These are phyloP conservation scores for Cyberlindnera americana DNA, from an alignment of 805 yeast species.

Conservation along the genomic window DNA sequence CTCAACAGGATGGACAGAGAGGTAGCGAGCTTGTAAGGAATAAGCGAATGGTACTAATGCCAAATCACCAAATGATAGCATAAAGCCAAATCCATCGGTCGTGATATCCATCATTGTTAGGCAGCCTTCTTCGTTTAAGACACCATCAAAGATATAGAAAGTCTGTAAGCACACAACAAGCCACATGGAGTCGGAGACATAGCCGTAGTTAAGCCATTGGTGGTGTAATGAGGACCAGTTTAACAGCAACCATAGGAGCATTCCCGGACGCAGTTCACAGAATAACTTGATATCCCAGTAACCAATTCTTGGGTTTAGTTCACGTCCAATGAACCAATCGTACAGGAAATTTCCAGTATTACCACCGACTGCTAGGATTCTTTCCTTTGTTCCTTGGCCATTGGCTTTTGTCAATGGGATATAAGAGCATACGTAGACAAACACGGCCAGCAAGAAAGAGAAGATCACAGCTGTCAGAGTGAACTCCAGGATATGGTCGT, in stretches of 20 bases:
- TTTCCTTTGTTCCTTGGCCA: conserved; percentile 54
- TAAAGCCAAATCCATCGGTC: conserved; percentile 95
- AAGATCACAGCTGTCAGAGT: conserved; percentile 60
- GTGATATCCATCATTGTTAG: conserved; percentile 94
- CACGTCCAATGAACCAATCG: conserved; percentile 98
- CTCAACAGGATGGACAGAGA: conserved; percentile 58
- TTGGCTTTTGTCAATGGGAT: conserved; percentile 49
- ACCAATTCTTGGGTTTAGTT: conserved; percentile 87
- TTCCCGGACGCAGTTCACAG: conserved; percentile 93
- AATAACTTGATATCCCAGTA: conserved; percentile 84
- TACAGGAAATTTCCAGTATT: conserved; percentile 71
- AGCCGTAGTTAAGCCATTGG: conserved; percentile 61
- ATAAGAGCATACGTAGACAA: conserved; percentile 67
- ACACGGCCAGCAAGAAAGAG: conserved; percentile 57
- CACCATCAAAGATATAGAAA: conserved; percentile 87
- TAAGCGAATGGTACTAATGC: conserved; percentile 92
- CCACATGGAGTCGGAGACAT: conserved; percentile 66
- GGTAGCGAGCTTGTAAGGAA: conserved; percentile 78
- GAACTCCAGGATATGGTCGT: conserved; percentile 63
- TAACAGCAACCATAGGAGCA: conserved; percentile 79
- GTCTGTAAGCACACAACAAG: conserved; percentile 69
- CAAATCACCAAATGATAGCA: conserved; percentile 93
- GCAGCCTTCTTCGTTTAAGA: conserved; percentile 83
- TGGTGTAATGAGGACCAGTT: conserved; percentile 78
- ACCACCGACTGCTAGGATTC: conserved; percentile 82